Base-by-base conservation (phyloP, 225 moss, liverwort and hornwort species). In the Pseudoscleropodium purum region DNA sequence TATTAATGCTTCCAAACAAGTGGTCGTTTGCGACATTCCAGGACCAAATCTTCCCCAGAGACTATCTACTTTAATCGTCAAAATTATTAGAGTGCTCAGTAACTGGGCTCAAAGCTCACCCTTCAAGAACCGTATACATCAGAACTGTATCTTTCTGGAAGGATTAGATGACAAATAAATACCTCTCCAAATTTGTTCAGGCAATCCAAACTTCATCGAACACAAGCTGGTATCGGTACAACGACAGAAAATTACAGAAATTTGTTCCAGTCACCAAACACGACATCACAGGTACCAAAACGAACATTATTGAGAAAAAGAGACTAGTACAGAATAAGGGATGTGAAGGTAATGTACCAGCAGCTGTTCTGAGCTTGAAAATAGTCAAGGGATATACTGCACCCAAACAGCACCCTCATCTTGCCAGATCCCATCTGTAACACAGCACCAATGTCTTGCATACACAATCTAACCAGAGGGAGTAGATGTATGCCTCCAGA, bases 401-500 rank as follows among this genome's bases (percentile, higher is more conserved):
- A 97, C 84, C 96, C 96, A 90, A 95, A 91, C 60, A 97, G 83
- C 61, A 95, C 93, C 91, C 99, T 95, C 54, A 94, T 95, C 90
- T 99, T 99, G 61, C 95, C 91, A 88, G 95, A 93, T 86, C 97
- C 99, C 85, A 93, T 87, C 89, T 99, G 99, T 75, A 97, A 90
- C 83, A 97, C 94, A 80, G 92, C 97, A 85, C 97, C 95, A 26
- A 95, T 95, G 62, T 94, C 95, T 83, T 95, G 95, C 93, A 96
- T 88, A 75, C 94, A 96, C 47, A 92, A 77, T 76, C 97, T 91
- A 85, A 97, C 87, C 79, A 99, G 93, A 78, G 99, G 99, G 62
- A 97, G 94, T 81, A 99, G 77, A 92, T 99, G 97, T 85, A 94
- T 89, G 69, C 97, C 99, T 80, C 97, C 97, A 81, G 95, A 97